Evolutionary conservation across 78 protist species (phyloP), one percentile per base, ranked within the genome.

Genomic region (Creolimax fragrantissima): DNA sequence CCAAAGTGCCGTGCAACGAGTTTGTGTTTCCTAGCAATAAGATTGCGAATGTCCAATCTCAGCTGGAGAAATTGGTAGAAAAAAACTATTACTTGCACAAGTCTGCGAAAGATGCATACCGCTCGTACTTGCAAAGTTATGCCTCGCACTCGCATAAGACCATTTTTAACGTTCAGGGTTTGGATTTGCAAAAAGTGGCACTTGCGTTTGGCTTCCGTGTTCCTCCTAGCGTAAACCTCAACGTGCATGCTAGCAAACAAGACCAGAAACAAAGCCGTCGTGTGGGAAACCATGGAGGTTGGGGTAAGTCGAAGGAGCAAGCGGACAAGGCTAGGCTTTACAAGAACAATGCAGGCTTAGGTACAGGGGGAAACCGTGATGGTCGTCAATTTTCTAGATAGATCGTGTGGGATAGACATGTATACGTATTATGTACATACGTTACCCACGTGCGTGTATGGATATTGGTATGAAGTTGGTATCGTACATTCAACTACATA

Each of bases 71-170:
- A 66, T 92, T 99, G n/a, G 92, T 99, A 45, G 93, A 84, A 67
- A 94, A 96, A 94, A 98, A 98, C 96, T 98, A 97, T 96, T 98
- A 97, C 92, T 95, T 99, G 45, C 92, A 97, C 95, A 90, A 94
- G 83, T 24, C 93, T 2, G 99, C 99, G 24, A 83, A 94, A 47
- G 99, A 98, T 3, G 99, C 97, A 11, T 99, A 96, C 96, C 94
- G 97, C 45, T 94, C 98, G 37, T 99, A 98, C 90, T 89, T 99
- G 84, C 96, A 94, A 92, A 93, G 99, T 4, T 99, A 99, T 92
- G 97, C 98, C 35, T 93, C 98, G 42, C 99, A 98, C 92, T 47
- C 97, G 41, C 97, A 96, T 91, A 98, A 98, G 41, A 92, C 95
- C 43, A 95, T 95, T 35, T 99, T 96, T 91, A 93, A 98, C 43